Conservation (phyloP, 2,329 filamentous ascomycete genomes). For the Dissoconium aciculare region DNA sequence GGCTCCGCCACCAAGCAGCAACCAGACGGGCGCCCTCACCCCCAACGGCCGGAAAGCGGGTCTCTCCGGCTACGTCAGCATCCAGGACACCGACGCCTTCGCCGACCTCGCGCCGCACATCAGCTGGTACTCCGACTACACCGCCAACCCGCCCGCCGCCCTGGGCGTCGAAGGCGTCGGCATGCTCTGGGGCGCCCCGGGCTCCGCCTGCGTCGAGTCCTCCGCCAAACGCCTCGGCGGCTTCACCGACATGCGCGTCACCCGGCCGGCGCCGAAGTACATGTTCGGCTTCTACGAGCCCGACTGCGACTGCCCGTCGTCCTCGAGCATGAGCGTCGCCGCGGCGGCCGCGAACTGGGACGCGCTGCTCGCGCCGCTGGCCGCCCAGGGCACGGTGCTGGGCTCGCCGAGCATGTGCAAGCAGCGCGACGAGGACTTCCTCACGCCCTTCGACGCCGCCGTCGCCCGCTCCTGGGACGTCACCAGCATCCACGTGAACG, state of each 20-base stretch:
- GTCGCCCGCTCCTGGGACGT: conserved; percentile 14
- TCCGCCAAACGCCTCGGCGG: conserved; percentile 7
- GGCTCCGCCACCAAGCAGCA: too few species aligned
- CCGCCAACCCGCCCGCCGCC: conserved; percentile 11
- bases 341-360: conserved; percentile 14
- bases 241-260: too few species aligned
- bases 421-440: conserved; percentile 17
- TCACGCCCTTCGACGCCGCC: conserved; percentile 13
- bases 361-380: conserved; percentile 14
- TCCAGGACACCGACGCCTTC: conserved; percentile 11
- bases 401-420: conserved; percentile 19
- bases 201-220: conserved; percentile 9
- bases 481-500: conserved; percentile 20
- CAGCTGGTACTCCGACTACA: conserved; percentile 20
- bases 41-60: too few species aligned
- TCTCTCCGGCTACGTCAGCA: conserved; percentile 16
- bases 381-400: conserved; percentile 14
- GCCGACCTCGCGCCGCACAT: conserved; percentile 13
- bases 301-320: conserved; percentile 18
- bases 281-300: conserved; percentile 23
- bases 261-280: conserved; percentile 9
- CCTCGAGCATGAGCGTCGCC: conserved; percentile 13
- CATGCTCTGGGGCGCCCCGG: conserved; percentile 15
- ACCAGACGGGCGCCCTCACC: too few species aligned
- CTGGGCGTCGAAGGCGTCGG: conserved; percentile 13